phyloP scores from a whole-genome alignment of 176 grass and related monocot genomes.

The Panicum miliaceum region DNA sequence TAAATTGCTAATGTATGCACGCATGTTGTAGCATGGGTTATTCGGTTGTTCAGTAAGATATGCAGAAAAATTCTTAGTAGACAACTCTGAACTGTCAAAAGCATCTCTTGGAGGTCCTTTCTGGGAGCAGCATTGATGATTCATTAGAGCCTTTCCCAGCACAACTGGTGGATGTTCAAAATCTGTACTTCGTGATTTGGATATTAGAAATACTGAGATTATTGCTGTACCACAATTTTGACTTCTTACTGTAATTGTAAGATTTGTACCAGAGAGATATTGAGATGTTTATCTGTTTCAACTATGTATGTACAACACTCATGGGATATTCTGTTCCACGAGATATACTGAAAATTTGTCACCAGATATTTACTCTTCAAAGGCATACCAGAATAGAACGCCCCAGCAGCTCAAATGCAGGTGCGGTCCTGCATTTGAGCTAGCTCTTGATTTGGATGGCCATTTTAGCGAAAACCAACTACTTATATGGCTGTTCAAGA shows the following conservation, averaged over 20 bases:
- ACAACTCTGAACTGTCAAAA: conserved; percentile 3
- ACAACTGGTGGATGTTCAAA: not conserved
- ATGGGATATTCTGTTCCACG: not conserved
- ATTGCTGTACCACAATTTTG: conserved; percentile 15
- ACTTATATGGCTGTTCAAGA: not conserved
- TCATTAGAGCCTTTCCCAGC: conserved; percentile 6
- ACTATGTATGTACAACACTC: not conserved
- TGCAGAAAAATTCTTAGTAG: not conserved
- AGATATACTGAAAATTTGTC: not conserved
- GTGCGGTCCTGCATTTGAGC: not conserved
- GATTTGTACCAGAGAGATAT: not conserved
- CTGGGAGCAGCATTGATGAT: not conserved
- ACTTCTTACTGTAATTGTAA: not conserved
- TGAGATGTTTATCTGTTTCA: not conserved
- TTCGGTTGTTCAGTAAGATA: not conserved
- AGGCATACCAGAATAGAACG: not conserved
- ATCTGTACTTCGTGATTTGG: not conserved
- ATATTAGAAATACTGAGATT: not conserved
- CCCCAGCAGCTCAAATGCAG: not conserved
- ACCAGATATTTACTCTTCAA: conserved; percentile 5
- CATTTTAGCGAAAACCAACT: not conserved
- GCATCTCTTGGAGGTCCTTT: not conserved
- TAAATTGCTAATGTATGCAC: not conserved
- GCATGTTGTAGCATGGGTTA: not conserved
- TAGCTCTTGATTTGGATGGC: not conserved